Evolutionary conservation across 768 basidiomycete species (phyloP).

Genomic region (Boletus patriciae): DNA sequence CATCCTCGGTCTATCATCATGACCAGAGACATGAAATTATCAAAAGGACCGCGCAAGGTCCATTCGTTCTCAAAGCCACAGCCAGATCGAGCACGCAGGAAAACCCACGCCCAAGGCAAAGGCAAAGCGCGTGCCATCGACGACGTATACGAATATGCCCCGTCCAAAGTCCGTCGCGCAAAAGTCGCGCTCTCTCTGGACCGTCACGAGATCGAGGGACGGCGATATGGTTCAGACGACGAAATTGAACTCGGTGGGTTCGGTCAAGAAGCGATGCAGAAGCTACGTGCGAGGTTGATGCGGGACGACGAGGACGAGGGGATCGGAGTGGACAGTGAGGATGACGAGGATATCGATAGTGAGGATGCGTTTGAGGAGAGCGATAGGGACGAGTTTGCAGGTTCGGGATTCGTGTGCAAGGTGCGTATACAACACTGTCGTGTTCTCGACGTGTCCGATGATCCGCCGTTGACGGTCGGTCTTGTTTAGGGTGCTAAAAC

Average conservation of each 20-base stretch:
- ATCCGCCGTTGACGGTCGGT: background rate
- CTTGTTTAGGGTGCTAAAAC: conserved; percentile 25
- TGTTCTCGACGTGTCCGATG: background rate
- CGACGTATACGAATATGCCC: conserved; percentile 68
- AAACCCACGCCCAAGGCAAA: conserved; percentile 21
- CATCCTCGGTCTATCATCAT: conserved; percentile 12
- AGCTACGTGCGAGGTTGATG: conserved; percentile 47
- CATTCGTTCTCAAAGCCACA: conserved; percentile 33
- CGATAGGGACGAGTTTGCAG: conserved; percentile 76
- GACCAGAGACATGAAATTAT: conserved; percentile 16
- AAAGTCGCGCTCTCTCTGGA: conserved; percentile 56
- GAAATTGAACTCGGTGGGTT: conserved; percentile 39
- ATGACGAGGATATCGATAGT: conserved; percentile 86
- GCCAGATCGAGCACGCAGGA: conserved; percentile 50
- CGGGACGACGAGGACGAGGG: conserved; percentile 51
- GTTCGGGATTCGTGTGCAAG: conserved; percentile 44
- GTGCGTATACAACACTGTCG: background rate
- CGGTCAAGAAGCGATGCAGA: conserved; percentile 32
- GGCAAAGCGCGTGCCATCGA: conserved; percentile 33
- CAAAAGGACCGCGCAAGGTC: conserved; percentile 12
- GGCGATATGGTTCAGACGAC: conserved; percentile 36
- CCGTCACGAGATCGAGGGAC: conserved; percentile 47
- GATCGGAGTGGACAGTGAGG: conserved; percentile 52
- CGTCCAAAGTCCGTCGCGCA: conserved; percentile 47
- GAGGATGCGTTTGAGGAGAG: conserved; percentile 83